These are phyloP conservation scores for Blumeria graminis DNA, from an alignment of 2,329 filamentous ascomycete species.

Conservation along the genomic window DNA sequence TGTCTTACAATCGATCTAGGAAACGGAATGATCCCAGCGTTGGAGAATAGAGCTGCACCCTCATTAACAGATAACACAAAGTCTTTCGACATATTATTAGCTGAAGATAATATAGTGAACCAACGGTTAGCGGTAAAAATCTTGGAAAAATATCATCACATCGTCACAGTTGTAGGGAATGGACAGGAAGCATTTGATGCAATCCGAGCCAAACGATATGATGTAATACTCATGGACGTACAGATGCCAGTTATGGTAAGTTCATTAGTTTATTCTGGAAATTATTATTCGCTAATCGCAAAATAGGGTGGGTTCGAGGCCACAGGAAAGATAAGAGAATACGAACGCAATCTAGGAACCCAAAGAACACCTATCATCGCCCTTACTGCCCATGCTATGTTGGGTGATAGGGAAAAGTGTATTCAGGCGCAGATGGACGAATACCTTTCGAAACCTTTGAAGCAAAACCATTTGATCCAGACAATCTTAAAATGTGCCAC, in stretches of 20 bases:
- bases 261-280: background rate
- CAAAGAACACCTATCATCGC: constrained; percentile 87
- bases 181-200: constrained; percentile 79
- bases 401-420: constrained; percentile 92
- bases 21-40: constrained; percentile 84
- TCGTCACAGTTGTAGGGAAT: constrained; percentile 82
- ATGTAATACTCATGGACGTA: constrained; percentile 96
- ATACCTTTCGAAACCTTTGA: constrained; percentile 86
- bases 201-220: constrained; percentile 80
- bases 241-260: constrained; percentile 98
- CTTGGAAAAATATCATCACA: constrained; percentile 85
- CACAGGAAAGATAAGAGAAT: constrained; percentile 87
- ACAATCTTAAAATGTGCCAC: constrained; percentile 94
- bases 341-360: constrained; percentile 58
- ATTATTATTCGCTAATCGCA: constrained; percentile 15
- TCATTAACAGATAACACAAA: constrained; percentile 82
- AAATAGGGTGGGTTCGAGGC: constrained; percentile 77
- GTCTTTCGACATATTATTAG: constrained; percentile 83
- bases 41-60: constrained; percentile 81
- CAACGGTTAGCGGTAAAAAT: constrained; percentile 92
- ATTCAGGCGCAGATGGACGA: constrained; percentile 99
- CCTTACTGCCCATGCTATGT: constrained; percentile 92
- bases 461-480: constrained; percentile 93
- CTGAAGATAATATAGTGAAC: constrained; percentile 94
- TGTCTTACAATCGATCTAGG: constrained; percentile 84